Evolutionary conservation across 495 filamentous ascomycete species (phyloP).

Genomic region (Entonaema liquescens): DNA sequence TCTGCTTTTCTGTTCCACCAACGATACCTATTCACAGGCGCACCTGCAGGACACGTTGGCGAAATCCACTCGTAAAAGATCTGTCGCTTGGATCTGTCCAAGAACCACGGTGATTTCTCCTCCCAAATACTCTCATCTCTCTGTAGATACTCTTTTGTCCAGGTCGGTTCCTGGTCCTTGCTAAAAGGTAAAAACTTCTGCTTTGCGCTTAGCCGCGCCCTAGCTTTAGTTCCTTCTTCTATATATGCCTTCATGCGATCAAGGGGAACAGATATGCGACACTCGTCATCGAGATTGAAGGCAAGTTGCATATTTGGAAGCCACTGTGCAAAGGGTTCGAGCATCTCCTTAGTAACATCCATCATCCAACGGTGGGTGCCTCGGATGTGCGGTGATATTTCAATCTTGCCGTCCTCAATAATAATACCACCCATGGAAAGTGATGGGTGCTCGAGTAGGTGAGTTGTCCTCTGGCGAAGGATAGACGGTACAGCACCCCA

Average conservation of each 20-base stretch:
- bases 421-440: slow-evolving; percentile 48
- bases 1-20: slow-evolving; percentile 62
- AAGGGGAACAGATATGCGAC: slow-evolving; percentile 75
- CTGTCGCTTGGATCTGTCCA: slow-evolving; percentile 35
- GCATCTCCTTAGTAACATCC: slow-evolving; percentile 73
- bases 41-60: slow-evolving; percentile 64
- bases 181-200: slow-evolving; percentile 45
- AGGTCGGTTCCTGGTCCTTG: slow-evolving; percentile 31
- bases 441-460: slow-evolving; percentile 42
- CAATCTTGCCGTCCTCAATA: slow-evolving; percentile 60
- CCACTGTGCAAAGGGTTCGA: slow-evolving; percentile 70
- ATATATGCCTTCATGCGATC: slow-evolving; percentile 55
- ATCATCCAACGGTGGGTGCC: slow-evolving; percentile 51
- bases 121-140: slow-evolving; percentile 42
- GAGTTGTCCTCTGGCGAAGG: slow-evolving; percentile 57
- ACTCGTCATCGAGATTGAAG: slow-evolving; percentile 81
- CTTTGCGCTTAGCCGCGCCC: slow-evolving; percentile 46
- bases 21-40: slow-evolving; percentile 59
- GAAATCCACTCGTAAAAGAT: slow-evolving; percentile 62
- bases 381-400: slow-evolving; percentile 41
- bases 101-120: slow-evolving; percentile 37
- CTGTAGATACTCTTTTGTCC: slow-evolving; percentile 26
- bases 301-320: slow-evolving; percentile 85
- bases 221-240: slow-evolving; percentile 38
- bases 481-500: slow-evolving; percentile 70